These are phyloP conservation scores for Coniochaeta sp. DNA, from an alignment of 2,329 filamentous ascomycete genomes.

Conservation along the genomic window DNA sequence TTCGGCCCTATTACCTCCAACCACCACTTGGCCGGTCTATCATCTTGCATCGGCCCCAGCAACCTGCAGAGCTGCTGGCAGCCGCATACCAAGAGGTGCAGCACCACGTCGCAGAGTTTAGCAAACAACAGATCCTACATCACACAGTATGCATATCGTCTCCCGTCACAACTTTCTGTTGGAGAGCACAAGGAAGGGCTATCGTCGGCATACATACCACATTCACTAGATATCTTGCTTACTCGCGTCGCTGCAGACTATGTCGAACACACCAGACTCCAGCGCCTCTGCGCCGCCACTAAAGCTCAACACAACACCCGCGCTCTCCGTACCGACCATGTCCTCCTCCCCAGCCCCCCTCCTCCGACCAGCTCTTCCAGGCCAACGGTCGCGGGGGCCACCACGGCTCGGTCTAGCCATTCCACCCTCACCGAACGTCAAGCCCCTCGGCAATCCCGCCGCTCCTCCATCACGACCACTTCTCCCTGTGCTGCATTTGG, in stretches of 20 bases:
- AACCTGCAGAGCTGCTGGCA: background rate
- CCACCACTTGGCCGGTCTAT: conserved; percentile 2
- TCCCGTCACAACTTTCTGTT: background rate
- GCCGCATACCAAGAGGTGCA: background rate
- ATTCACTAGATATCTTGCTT: background rate
- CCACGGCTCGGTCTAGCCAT: conserved; percentile 85
- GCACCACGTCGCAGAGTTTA: background rate
- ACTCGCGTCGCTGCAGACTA: conserved; percentile 4
- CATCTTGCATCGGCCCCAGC: conserved; percentile 1
- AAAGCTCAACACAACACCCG: conserved; percentile 4
- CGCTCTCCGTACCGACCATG: conserved; percentile 48
- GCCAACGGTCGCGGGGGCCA: conserved; percentile 55
- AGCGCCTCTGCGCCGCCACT: conserved; percentile 5
- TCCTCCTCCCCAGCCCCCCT: conserved; percentile 71
- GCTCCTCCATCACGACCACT: conserved; percentile 45
- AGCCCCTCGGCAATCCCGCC: conserved; percentile 58
- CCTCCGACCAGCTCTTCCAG: conserved; percentile 75
- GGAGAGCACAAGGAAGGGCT: too few species aligned
- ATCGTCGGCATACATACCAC: background rate
- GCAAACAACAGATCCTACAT: background rate
- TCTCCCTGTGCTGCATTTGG: conserved; percentile 74
- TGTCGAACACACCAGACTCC: conserved; percentile 4
- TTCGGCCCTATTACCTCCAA: conserved; percentile 4
- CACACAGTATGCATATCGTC: background rate
- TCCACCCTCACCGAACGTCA: conserved; percentile 75